Conservation (phyloP, 768 basidiomycete species). For the Trichaptum fuscoviolaceum region DNA sequence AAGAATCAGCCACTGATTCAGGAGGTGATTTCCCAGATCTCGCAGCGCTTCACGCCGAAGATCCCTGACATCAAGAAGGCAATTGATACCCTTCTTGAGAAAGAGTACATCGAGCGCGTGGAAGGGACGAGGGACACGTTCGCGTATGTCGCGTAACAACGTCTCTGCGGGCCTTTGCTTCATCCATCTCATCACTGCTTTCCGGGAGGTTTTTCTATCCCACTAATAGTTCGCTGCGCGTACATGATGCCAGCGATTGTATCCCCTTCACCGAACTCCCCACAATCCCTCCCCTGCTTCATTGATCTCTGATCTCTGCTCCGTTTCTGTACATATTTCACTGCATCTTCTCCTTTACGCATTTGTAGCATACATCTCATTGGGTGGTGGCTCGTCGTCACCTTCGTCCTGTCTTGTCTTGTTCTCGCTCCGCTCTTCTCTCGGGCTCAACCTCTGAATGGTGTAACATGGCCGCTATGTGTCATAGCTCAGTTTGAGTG, state of each 20-base stretch:
- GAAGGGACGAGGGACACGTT: slow-evolving; percentile 89
- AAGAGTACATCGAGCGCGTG: slow-evolving; percentile 95
- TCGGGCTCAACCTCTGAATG: background rate
- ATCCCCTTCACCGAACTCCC: background rate
- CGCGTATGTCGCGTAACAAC: slow-evolving; percentile 60
- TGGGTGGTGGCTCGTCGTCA: background rate
- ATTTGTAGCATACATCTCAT: background rate
- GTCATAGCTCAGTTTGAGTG: background rate
- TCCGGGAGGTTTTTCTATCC: background rate
- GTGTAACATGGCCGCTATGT: background rate
- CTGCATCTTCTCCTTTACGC: background rate
- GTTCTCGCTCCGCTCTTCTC: background rate
- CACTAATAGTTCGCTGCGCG: background rate
- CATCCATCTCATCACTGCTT: background rate
- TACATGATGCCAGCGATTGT: background rate
- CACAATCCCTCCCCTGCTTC: background rate
- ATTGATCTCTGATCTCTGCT: background rate
- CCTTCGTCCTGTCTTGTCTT: background rate
- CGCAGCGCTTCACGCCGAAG: slow-evolving; percentile 85
- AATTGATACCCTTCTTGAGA: slow-evolving; percentile 88
- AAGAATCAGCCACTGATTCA: slow-evolving; percentile 88
- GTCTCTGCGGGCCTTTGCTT: background rate
- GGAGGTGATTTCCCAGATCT: slow-evolving; percentile 87
- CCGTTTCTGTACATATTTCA: background rate
- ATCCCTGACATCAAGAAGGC: slow-evolving; percentile 98